Percentiles rank a stretch among this genome's conserved stretches.
These are phyloP conservation scores for Dactylellina drechsleri DNA, from an alignment of 2,329 filamentous ascomycete species.

Conservation along the genomic window DNA sequence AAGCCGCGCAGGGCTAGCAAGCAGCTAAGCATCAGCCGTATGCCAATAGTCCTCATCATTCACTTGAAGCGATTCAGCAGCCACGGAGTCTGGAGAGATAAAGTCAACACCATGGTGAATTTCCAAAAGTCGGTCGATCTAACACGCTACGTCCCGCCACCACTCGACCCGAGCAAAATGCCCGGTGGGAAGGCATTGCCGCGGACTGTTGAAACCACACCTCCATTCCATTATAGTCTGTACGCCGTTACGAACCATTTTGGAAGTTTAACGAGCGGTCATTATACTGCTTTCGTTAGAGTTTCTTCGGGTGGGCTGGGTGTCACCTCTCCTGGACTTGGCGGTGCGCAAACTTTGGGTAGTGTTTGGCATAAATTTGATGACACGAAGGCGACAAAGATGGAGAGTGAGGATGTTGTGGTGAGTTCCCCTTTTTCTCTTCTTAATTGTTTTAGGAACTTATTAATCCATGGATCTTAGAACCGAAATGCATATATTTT, in stretches of 20 bases:
- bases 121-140: slow-evolving; percentile 80
- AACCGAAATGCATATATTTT: slow-evolving; percentile 59
- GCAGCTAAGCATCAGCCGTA: slow-evolving; percentile 77
- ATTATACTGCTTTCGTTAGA: slow-evolving; percentile 79
- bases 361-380: slow-evolving; percentile 90
- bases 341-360: neutral
- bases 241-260: slow-evolving; percentile 85
- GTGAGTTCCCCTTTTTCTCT: slow-evolving; percentile 52
- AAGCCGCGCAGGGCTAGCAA: slow-evolving; percentile 74
- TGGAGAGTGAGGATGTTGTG: slow-evolving; percentile 57
- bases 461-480: slow-evolving; percentile 19
- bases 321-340: slow-evolving; percentile 60
- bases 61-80: slow-evolving; percentile 76
- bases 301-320: slow-evolving; percentile 82
- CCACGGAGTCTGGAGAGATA: slow-evolving; percentile 68
- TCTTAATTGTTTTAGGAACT: neutral
- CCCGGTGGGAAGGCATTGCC: slow-evolving; percentile 59
- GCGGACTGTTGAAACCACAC: slow-evolving; percentile 63
- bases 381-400: slow-evolving; percentile 67
- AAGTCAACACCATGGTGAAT: slow-evolving; percentile 76
- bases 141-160: slow-evolving; percentile 67
- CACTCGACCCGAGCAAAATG: slow-evolving; percentile 58
- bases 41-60: slow-evolving; percentile 81
- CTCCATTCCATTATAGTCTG: slow-evolving; percentile 80
- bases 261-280: slow-evolving; percentile 77